Evolutionary conservation across 306 rosid species (phyloP), one percentile per base, ranked within the genome.

Genomic region (Medicago lupulina): DNA sequence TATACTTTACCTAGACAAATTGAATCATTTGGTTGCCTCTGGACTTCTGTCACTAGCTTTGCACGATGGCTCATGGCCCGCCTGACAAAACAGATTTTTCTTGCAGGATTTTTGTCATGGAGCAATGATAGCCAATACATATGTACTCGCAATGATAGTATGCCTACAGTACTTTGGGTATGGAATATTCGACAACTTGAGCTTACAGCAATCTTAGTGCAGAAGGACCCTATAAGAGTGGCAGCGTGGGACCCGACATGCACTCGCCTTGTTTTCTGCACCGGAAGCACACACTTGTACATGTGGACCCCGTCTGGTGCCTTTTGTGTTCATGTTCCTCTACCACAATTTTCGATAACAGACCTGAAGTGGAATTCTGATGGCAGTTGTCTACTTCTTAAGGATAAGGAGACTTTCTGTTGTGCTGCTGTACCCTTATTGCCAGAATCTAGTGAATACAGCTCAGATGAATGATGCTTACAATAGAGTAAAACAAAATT

Each of bases 251-350:
- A 92, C 67, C 98, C 97, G 0, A 87, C 90, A 5, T 87, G 91
- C 79, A 74, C 97, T 0, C 96, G 97, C 63, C 97, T 95, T 14
- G 84, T 84, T 77, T 21, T 95, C 51, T 90, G 97, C 91, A 95
- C 97, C 0, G 96, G 97, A 66, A 95, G 97, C 82, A 73, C 93
- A 16, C 97, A 92, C 82, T 70, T 95, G 81, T 95, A 89, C 70
- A 90, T 95, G 93, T 95, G 98, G 98, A 95, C 98, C 9, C 97
- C 98, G 0, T 82, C 92, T 0, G 97, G 98, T 0, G 96, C 97
- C 41, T 95, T 85, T 47, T 95, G 97, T 34, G 97, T 90, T 53
- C 84, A 88, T 47, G 85, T 84, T 73, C 98, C 98, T 0, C 86
- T 80, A 16, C 88, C 89, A 3, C 95, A 86, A 73, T 87, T 89